phyloP scores from a whole-genome alignment of 441 rosid species.

The Daphne laureola region DNA sequence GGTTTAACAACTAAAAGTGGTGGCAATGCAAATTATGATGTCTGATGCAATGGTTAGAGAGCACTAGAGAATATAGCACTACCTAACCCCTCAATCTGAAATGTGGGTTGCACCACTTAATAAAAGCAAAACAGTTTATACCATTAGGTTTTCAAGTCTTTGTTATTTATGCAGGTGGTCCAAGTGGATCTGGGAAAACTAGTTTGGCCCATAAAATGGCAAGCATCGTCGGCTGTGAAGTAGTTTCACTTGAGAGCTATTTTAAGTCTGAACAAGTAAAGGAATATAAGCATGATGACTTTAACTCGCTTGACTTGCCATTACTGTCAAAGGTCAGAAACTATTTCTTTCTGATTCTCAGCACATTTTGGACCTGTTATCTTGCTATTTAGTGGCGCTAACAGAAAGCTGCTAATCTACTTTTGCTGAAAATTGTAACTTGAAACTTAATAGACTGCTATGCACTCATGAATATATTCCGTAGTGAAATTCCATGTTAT shows the following conservation, averaged over 20 bases:
- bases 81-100: too few relatives aligned
- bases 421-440: too few relatives aligned
- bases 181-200: conserved; percentile 99
- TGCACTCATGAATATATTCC: too few relatives aligned
- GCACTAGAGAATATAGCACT: too few relatives aligned
- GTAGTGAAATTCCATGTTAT: too few relatives aligned
- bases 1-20: too few relatives aligned
- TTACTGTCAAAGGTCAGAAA: conserved; percentile 81
- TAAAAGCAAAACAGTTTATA: background rate
- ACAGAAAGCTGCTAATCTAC: too few relatives aligned
- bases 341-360: conserved; percentile 1
- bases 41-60: too few relatives aligned
- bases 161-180: conserved; percentile 75
- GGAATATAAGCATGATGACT: conserved; percentile 92
- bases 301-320: conserved; percentile 75
- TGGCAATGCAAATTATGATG: too few relatives aligned
- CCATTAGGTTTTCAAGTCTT: conserved; percentile 2
- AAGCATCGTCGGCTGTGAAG: conserved; percentile 97
- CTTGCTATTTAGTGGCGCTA: too few relatives aligned
- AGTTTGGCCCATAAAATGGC: conserved; percentile 99
- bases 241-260: conserved; percentile 97
- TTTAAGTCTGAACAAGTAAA: conserved; percentile 79
- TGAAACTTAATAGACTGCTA: too few relatives aligned
- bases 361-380: conserved; percentile 1
- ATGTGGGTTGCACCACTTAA: too few relatives aligned